A percentile compares a stretch with the other conserved stretches of the same genome.
These are phyloP conservation scores for Ustilago nuda DNA, from an alignment of 1,284 basidiomycete species.

Conservation along the genomic window DNA sequence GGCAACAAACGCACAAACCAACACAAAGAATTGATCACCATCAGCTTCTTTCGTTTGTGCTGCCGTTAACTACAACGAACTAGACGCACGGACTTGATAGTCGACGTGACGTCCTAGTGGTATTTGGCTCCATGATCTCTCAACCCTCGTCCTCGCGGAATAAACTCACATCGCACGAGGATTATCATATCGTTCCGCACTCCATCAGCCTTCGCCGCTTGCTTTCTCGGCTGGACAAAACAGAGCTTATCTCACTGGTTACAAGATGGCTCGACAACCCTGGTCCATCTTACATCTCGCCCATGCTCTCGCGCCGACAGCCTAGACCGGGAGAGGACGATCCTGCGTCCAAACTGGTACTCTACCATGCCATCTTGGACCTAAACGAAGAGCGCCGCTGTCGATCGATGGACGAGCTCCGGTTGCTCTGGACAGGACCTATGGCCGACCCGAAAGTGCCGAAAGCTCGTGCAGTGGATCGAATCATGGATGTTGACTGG, in stretches of 20 bases:
- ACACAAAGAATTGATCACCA: neutral
- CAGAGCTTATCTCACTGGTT: constrained; percentile 37
- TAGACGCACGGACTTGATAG: neutral
- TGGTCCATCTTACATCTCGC: constrained; percentile 36
- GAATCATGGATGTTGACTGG: constrained; percentile 57
- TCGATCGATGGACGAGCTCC: constrained; percentile 44
- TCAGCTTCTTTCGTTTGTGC: neutral
- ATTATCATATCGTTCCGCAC: constrained; percentile 37
- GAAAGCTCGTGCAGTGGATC: constrained; percentile 51
- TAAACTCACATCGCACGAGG: constrained; percentile 36
- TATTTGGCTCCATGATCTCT: constrained; percentile 27
- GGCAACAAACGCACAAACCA: too few species aligned
- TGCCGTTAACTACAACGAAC: neutral
- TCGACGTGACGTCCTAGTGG: neutral
- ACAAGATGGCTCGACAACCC: constrained; percentile 42
- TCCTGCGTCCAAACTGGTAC: constrained; percentile 32
- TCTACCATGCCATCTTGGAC: constrained; percentile 47
- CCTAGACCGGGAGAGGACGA: constrained; percentile 33
- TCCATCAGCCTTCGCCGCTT: constrained; percentile 43
- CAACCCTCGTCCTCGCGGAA: constrained; percentile 46
- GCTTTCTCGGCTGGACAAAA: constrained; percentile 43
- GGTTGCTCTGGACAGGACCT: constrained; percentile 45
- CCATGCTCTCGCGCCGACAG: constrained; percentile 46
- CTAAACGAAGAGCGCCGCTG: constrained; percentile 52
- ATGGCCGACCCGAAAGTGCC: constrained; percentile 57